Evolutionary conservation across 139 green algal species (phyloP), one percentile per base, ranked within the genome.

Genomic region (Trebouxia sp.): DNA sequence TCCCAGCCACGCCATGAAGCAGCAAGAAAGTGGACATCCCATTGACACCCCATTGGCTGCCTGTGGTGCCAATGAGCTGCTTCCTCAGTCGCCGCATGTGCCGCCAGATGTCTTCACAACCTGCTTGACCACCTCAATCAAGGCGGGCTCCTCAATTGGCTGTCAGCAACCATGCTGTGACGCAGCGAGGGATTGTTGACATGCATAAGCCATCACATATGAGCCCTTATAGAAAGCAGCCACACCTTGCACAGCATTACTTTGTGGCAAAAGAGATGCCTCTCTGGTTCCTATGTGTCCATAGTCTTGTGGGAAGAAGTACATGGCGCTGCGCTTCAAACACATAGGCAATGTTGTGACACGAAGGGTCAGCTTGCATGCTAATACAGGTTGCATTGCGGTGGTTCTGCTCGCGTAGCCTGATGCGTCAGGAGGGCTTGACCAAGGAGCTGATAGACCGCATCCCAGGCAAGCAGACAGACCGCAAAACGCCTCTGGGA

Each of bases 81-180:
- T 99, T 83, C 95, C 95, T 1, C 94, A 98, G 87, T 92, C 91
- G 66, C 86, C 93, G 1, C 90, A 96, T 47, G 91, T 99, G 62
- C 95, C 96, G 11, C 96, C 95, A 0, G 96, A 99, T 76, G 86
- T 98, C 10, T 99, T 99, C 89, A 98, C 95, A 6, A 87, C 94
- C 1, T 98, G 96, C 88, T 86, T 99, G 26, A 98, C 96, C 14
- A 99, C 96, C 0, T 96, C 96, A 79, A 98, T 99, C 87, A 97
- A 97, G 86, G 90, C 92, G 38, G 0, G 62, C 17, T 72, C n/a
- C n/a, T n/a, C n/a, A n/a, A n/a, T n/a, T n/a, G n/a, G n/a, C n/a
- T n/a, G n/a, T n/a, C n/a, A n/a, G n/a, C n/a, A n/a, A n/a, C n/a
- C n/a, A n/a, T n/a, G n/a, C n/a, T n/a, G n/a, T n/a, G n/a, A n/a